These are phyloP conservation scores for Trichoderma sp. DNA, from an alignment of 2,329 filamentous ascomycete species.

Conservation along the genomic window DNA sequence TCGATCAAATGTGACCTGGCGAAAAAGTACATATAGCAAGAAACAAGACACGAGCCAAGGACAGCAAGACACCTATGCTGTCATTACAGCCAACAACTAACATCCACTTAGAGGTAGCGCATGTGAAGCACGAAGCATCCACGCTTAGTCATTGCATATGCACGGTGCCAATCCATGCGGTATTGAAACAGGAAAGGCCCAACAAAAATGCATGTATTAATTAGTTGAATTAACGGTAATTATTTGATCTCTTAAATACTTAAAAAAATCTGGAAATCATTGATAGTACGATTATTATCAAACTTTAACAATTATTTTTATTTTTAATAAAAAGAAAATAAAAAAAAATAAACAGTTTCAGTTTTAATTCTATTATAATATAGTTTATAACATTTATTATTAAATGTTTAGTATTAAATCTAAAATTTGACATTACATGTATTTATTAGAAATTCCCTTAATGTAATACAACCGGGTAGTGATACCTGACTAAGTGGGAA, in stretches of 20 bases:
- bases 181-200: not conserved
- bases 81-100: not conserved
- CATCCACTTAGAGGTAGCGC: conserved; percentile 2
- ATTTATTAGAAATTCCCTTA: too few relatives aligned
- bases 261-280: not conserved
- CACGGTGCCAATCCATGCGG: not conserved
- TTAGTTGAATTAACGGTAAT: not conserved
- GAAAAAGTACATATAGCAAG: not conserved
- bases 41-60: not conserved
- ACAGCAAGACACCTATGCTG: conserved; percentile 9
- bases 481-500: not conserved
- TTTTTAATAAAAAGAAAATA: not conserved
- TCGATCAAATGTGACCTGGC: not conserved
- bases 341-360: not conserved
- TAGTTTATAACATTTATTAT: not conserved
- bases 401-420: not conserved
- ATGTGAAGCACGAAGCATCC: not conserved
- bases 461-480: not conserved
- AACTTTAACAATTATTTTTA: not conserved
- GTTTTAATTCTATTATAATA: not conserved
- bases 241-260: not conserved
- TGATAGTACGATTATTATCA: not conserved
- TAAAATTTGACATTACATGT: too few relatives aligned
- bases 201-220: not conserved
- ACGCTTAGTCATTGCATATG: conserved; percentile 5